These are phyloP conservation scores for Pleurotus giganteus DNA, from an alignment of 768 basidiomycete species.

Conservation along the genomic window DNA sequence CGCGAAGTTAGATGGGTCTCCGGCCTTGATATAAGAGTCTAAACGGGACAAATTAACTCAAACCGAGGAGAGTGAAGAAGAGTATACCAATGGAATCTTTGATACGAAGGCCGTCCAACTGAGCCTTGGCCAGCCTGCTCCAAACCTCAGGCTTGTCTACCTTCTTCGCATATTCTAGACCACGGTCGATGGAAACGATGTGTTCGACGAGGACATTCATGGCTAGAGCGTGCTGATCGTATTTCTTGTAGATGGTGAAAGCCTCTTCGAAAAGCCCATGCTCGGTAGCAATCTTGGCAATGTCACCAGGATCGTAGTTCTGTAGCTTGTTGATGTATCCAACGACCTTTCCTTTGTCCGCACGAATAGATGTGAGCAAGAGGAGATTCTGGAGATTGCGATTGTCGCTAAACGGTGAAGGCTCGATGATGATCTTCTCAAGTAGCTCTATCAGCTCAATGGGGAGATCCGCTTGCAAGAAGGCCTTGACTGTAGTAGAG, in stretches of 20 bases:
- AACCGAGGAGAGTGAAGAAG: constrained; percentile 3
- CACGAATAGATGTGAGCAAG: constrained; percentile 92
- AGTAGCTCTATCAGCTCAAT: constrained; percentile 95
- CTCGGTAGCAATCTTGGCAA: constrained; percentile 95
- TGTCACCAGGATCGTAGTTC: constrained; percentile 92
- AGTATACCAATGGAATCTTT: constrained; percentile 91
- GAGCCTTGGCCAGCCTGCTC: constrained; percentile 97
- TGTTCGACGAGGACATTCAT: constrained; percentile 99
- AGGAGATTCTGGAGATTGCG: constrained; percentile 94
- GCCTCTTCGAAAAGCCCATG: constrained; percentile 96
- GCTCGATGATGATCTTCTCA: constrained; percentile 98
- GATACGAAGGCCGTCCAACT: constrained; percentile 95
- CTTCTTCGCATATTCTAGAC: constrained; percentile 93
- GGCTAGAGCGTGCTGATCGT: constrained; percentile 91
- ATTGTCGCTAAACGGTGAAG: constrained; percentile 97
- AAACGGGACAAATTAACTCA: constrained; percentile 1
- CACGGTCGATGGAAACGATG: constrained; percentile 96
- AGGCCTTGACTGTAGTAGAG: constrained; percentile 97
- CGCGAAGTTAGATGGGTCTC: constrained; percentile 88
- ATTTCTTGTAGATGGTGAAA: constrained; percentile 96
- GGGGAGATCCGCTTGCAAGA: constrained; percentile 95
- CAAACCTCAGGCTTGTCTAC: constrained; percentile 96
- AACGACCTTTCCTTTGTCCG: constrained; percentile 98
- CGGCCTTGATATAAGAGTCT: constrained; percentile 98
- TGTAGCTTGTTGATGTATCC: constrained; percentile 96